A percentile compares a stretch with the other conserved stretches of the same genome.
These are phyloP conservation scores for Penicillium janthinellum DNA, from an alignment of 2,329 filamentous ascomycete genomes.

Conservation along the genomic window DNA sequence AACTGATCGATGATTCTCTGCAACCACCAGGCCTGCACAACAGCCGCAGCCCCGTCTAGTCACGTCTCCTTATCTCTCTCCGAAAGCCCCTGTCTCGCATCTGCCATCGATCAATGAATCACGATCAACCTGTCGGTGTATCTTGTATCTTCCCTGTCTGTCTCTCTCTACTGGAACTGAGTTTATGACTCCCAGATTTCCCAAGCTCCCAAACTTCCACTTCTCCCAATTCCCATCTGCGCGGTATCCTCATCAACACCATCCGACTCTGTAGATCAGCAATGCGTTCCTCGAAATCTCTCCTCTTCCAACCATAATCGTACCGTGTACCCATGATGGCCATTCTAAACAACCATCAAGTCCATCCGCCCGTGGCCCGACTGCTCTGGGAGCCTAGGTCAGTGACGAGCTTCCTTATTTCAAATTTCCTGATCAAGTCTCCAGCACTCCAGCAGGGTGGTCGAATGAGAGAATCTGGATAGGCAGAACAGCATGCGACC, in stretches of 20 bases:
- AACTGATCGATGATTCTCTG: neutral
- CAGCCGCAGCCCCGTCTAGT: conserved; percentile 2
- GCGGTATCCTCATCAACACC: neutral
- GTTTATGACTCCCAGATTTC: neutral
- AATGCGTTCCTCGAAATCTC: neutral
- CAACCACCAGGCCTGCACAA: neutral
- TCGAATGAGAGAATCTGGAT: neutral
- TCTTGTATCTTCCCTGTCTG: neutral
- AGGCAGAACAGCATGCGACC: conserved; percentile 8
- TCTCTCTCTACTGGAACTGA: neutral
- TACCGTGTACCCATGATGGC: conserved; percentile 7
- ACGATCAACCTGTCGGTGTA: conserved; percentile 11
- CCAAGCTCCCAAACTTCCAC: neutral
- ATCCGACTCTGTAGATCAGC: neutral
- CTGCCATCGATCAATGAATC: neutral
- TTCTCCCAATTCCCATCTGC: neutral
- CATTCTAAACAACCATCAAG: conserved; percentile 6
- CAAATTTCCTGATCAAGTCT: neutral
- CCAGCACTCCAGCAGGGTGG: neutral
- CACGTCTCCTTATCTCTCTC: conserved; percentile 10
- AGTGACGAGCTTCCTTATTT: conserved; percentile 15
- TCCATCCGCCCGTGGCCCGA: conserved; percentile 30
- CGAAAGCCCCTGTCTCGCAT: conserved; percentile 3
- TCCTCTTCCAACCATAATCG: neutral
- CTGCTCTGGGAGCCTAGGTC: conserved; percentile 38